Evolutionary conservation across 2,329 filamentous ascomycete genomes (phyloP), one percentile per base, ranked within the genome.

Genomic region (Phoma sp.): DNA sequence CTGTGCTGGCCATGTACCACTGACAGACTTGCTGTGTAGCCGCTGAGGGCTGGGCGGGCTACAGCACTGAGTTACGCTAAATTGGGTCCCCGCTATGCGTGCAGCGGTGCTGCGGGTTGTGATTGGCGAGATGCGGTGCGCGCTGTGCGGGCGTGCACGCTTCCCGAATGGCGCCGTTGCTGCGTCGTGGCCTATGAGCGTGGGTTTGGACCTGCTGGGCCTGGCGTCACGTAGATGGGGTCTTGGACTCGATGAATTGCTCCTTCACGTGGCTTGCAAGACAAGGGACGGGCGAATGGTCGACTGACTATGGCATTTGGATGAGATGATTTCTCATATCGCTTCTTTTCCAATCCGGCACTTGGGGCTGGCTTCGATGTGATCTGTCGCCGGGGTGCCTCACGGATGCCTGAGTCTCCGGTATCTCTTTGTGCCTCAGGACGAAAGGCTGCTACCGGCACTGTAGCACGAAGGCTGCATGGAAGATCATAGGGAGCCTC

Each of bases 351-450:
- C 46, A 32, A 46, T 29, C 23, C 36, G 52, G 38, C 42, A 42
- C 55, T 23, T 35, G 54, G 10, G 36, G 35, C 27, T 27, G 44
- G 18, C 50, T 35, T 45, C 36, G 41, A 50, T 45, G 32, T 42
- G 52, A 47, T 55, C 41, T 55, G 46, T 55, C 36, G 52, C 52
- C 49, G 37, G 52, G 52, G 35, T 58, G 48, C 59, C 62, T 67
- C 58, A 61, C 69, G 68, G 69, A 72, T 72, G 68, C 67, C 67
- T 69, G 39, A 70, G 63, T 67, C 61, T 66, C 69, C 68, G 67
- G 64, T 61, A 62, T 57, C 47, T 42, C 38, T 63, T 41, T 29
- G 36, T 25, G 65, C 68, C 65, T 70, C 62, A 68, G 66, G 65
- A 57, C 44, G 8, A 30, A 55, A 33, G 23, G 22, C 41, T 52